phyloP scores from a whole-genome alignment of 2,329 filamentous ascomycete genomes.

The Metarhizium rileyi region DNA sequence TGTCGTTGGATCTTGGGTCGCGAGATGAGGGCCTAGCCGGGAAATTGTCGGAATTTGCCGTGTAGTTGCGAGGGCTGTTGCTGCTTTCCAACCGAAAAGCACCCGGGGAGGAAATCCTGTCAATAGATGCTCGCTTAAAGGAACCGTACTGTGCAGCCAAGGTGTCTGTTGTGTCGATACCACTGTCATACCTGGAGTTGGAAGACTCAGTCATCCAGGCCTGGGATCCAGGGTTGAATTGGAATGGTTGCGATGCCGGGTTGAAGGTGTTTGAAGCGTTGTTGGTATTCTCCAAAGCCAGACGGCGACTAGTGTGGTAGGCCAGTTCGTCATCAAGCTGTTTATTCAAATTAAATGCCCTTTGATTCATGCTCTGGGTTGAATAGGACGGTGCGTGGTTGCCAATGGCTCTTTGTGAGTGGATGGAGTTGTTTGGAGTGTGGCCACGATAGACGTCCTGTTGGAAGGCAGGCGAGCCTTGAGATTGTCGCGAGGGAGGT shows the following conservation, averaged over 20 bases:
- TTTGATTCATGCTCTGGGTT: conserved; percentile 29
- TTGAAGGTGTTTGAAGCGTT: conserved; percentile 16
- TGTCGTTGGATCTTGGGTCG: conserved; percentile 25
- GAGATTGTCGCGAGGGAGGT: conserved; percentile 45
- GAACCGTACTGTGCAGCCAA: conserved; percentile 16
- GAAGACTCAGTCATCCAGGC: conserved; percentile 30
- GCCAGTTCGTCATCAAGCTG: conserved; percentile 30
- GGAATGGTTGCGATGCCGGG: conserved; percentile 29
- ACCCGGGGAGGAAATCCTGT: conserved; percentile 26
- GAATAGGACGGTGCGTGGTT: conserved; percentile 37
- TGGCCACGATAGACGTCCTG: conserved; percentile 26
- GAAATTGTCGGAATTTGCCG: conserved; percentile 28
- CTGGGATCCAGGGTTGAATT: conserved; percentile 37
- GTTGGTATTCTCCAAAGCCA: conserved; percentile 24
- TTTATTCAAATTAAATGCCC: conserved; percentile 26
- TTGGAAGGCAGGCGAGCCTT: conserved; percentile 29
- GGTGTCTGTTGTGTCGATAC: conserved; percentile 24
- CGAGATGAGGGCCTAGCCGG: conserved; percentile 23
- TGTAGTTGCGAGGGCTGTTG: conserved; percentile 17
- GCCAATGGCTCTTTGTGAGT: conserved; percentile 36
- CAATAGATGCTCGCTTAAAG: conserved; percentile 28
- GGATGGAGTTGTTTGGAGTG: conserved; percentile 33
- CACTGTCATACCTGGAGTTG: conserved; percentile 17
- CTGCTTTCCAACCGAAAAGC: conserved; percentile 20
- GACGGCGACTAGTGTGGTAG: conserved; percentile 21